A percentile compares a stretch with the other conserved stretches of the same genome.
Evolutionary conservation across 257 asterid genomes (phyloP).

Genomic region (Echium plantagineum): DNA sequence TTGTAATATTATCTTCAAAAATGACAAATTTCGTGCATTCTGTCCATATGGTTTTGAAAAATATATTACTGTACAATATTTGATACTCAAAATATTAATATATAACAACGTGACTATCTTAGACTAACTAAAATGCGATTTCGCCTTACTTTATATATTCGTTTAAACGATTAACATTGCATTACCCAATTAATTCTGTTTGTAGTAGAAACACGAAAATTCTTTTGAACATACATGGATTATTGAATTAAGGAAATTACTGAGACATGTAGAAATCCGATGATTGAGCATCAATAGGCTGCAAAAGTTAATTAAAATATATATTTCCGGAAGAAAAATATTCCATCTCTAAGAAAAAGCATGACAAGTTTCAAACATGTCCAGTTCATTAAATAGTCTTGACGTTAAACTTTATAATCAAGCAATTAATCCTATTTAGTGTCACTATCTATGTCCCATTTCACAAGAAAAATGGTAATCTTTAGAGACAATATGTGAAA

Average conservation of each 20-base stretch:
- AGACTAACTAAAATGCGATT: too few relatives aligned
- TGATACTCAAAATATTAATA: too few relatives aligned
- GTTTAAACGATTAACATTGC: too few relatives aligned
- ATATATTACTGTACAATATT: too few relatives aligned
- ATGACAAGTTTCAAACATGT: conserved; percentile 6
- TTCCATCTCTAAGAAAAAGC: conserved; percentile 11
- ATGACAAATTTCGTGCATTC: too few relatives aligned
- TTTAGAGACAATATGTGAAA: neutral
- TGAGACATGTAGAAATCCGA: conserved; percentile 28
- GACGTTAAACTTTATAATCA: neutral
- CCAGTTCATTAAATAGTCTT: conserved; percentile 6
- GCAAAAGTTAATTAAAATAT: conserved; percentile 9
- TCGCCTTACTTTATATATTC: too few relatives aligned
- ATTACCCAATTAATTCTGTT: too few relatives aligned
- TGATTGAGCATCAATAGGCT: conserved; percentile 14
- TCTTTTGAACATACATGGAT: too few relatives aligned
- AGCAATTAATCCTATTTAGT: conserved; percentile 3
- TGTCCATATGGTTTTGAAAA: too few relatives aligned
- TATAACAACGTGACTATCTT: too few relatives aligned
- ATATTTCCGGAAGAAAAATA: conserved; percentile 12
- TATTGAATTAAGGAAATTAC: neutral
- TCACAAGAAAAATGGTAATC: neutral
- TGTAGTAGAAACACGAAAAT: too few relatives aligned
- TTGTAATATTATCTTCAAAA: too few relatives aligned
- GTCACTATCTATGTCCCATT: conserved; percentile 1